Percentiles rank a stretch among this genome's conserved stretches.
These are phyloP conservation scores for Solanum bulbocastanum DNA, from an alignment of 257 asterid species.

Conservation along the genomic window DNA sequence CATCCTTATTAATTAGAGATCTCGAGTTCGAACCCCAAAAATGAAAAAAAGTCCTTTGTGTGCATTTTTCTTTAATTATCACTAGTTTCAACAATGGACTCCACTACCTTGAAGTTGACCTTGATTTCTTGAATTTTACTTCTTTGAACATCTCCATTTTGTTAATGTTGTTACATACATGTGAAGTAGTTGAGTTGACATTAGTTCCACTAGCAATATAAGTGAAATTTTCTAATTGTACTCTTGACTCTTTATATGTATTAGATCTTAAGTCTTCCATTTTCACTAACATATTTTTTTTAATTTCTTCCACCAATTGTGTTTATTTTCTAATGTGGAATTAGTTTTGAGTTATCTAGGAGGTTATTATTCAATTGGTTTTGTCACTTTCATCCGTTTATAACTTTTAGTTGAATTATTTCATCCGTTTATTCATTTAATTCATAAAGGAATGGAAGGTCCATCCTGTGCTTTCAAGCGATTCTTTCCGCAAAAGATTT, in stretches of 20 bases:
- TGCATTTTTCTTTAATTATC: not conserved
- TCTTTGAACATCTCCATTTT: conserved; percentile 37
- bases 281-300: not conserved
- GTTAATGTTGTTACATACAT: conserved; percentile 20
- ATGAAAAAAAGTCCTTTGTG: conserved; percentile 12
- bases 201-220: not conserved
- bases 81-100: conserved; percentile 20
- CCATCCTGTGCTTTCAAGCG: no score
- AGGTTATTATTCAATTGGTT: not conserved
- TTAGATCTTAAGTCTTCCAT: conserved; percentile 57
- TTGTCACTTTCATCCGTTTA: not conserved
- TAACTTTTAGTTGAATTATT: no score
- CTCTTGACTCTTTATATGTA: conserved; percentile 24
- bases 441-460: no score
- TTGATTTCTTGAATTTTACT: conserved; percentile 59
- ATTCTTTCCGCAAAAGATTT: no score
- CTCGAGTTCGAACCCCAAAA: not conserved
- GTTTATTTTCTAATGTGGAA: not conserved
- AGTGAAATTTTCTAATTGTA: conserved; percentile 19
- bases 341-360: not conserved
- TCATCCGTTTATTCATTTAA: no score
- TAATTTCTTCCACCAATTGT: not conserved
- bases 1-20: not conserved
- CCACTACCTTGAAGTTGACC: conserved; percentile 56
- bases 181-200: conserved; percentile 29